These are phyloP conservation scores for Zygnema cylindricum DNA, from an alignment of 139 green algal species.

Conservation along the genomic window DNA sequence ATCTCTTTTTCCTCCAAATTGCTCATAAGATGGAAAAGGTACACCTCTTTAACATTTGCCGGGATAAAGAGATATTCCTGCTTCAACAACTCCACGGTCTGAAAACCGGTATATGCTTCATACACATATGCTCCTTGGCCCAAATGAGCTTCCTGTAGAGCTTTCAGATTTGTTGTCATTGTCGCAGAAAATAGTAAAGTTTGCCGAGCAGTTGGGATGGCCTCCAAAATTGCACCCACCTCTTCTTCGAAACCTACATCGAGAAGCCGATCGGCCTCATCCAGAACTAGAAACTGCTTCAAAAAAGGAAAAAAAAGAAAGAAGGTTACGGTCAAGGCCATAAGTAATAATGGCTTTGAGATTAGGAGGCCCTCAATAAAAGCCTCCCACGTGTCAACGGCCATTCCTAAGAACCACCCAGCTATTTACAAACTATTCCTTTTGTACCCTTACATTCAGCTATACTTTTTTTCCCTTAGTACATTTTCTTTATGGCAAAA, in stretches of 20 bases:
- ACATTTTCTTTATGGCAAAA: too few species aligned
- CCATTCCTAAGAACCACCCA: too few species aligned
- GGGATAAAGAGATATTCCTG: conserved; percentile 96
- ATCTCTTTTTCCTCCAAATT: conserved; percentile 68
- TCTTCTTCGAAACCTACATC: conserved; percentile 84
- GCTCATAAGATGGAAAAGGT: conserved; percentile 86
- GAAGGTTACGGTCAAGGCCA: too few species aligned
- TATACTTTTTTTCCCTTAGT: too few species aligned
- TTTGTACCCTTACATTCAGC: too few species aligned
- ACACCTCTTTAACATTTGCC: conserved; percentile 95
- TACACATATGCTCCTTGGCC: conserved; percentile 15
- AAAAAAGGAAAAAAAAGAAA: background rate
- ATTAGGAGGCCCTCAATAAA: too few species aligned
- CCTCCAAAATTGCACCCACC: conserved; percentile 64
- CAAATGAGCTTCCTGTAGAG: conserved; percentile 21
- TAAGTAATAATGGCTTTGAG: too few species aligned
- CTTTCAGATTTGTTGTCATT: conserved; percentile 74
- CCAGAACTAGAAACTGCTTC: conserved; percentile 85
- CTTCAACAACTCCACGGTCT: conserved; percentile 77
- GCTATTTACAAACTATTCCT: too few species aligned
- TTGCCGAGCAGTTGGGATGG: conserved; percentile 73
- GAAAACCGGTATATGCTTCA: conserved; percentile 87
- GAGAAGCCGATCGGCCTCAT: conserved; percentile 94
- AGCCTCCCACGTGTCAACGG: too few species aligned
- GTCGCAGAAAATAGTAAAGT: conserved; percentile 95